Conservation (phyloP, 345 rosid genomes). For the Aegle marmelos region DNA sequence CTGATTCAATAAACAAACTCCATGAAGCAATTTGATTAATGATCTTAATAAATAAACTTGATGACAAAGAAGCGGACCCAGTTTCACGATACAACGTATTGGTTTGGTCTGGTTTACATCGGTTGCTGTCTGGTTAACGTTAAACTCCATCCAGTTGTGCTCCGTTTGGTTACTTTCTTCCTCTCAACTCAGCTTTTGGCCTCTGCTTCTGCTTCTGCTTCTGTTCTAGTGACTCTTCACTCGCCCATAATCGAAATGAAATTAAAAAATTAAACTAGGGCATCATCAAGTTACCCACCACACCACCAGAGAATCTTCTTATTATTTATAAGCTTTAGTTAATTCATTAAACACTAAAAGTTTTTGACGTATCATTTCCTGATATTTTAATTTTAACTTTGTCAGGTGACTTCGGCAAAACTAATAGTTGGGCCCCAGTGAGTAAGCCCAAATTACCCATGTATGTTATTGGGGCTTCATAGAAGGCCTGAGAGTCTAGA, state of each 20-base stretch:
- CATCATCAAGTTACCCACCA: too few species aligned
- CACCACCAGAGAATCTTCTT: too few species aligned
- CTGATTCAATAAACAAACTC: not conserved
- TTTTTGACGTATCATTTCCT: too few species aligned
- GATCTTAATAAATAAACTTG: not conserved
- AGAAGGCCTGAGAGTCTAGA: too few species aligned
- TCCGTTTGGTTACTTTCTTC: constrained; percentile 6
- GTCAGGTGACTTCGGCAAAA: too few species aligned
- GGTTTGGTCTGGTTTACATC: constrained; percentile 28
- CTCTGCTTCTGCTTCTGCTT: not conserved
- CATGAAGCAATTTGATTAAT: constrained; percentile 4
- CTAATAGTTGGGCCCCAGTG: too few species aligned
- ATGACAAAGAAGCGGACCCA: constrained; percentile 45
- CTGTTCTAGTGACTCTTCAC: not conserved
- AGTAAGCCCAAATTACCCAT: too few species aligned
- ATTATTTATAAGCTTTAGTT: too few species aligned
- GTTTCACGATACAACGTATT: constrained; percentile 89
- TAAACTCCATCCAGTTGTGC: not conserved
- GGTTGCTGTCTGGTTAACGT: not conserved
- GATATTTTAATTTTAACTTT: too few species aligned
- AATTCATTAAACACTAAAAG: too few species aligned
- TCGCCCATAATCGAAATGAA: not conserved
- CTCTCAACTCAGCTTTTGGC: constrained; percentile 4
- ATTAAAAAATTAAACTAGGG: too few species aligned
- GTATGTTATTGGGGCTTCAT: too few species aligned